Evolutionary conservation across 352 stramenopile species (phyloP), one percentile per base, ranked within the genome.

Genomic region (Peronospora destructor): DNA sequence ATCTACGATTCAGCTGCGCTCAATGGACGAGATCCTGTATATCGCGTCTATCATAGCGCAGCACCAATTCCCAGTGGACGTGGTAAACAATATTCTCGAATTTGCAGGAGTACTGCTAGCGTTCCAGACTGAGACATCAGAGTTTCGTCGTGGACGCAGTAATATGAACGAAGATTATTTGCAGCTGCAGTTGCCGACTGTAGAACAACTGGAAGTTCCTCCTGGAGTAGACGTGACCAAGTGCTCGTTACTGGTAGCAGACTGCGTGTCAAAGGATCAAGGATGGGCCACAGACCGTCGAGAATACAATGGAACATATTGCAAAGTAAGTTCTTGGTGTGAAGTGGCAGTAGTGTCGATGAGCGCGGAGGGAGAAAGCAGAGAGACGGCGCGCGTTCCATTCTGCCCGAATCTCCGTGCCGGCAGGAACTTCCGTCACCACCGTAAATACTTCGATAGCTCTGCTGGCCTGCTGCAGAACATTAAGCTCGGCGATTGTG

Each of bases 181-280:
- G 45, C 43, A 53, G 30, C 48, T 84, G 41, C 49, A 63, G 14
- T 34, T 85, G 3, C 70, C 76, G 33, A 54, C 25, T n/a, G 47
- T 12, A 1, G 50, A 71, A 16, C 49, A 73, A 6, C 40, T 80
- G 26, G 13, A 42, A 12, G 43, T 87, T 14, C 73, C 79, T 0
- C 12, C 26, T 1, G 79, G 76, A n/a, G 54, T 86, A 9, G 36
- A 59, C 13, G 39, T 70, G 19, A 64, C 51, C 23, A 58, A 61
- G 13, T 86, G 76, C 32, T 48, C 60, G 9, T 49, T 73, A 16
- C 14, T 86, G 23, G 65, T 76, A 6, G 70, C 64, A 11, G 74
- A 90, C 36, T 84, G 68, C 36, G 55, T 57, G 33, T 88, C 79
- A 2, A 76, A 80, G 30, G 79, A 91, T 43, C 79, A 91, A 45